Percentiles rank a stretch among this genome's conserved stretches.
These are phyloP conservation scores for Glarea lozoyensis DNA, from an alignment of 495 filamentous ascomycete species.

Conservation along the genomic window DNA sequence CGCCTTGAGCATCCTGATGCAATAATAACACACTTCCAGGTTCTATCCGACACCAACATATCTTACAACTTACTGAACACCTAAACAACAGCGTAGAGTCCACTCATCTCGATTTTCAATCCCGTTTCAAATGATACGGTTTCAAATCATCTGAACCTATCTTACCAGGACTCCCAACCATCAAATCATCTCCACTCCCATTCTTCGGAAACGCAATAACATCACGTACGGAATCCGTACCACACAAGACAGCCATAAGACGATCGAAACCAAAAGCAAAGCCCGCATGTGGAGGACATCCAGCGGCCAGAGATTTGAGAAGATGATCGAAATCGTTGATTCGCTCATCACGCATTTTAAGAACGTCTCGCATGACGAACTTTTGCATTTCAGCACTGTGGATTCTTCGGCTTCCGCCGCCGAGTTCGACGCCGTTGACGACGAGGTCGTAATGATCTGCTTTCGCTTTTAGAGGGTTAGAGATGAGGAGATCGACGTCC, in stretches of 20 bases:
- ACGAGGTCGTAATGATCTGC: constrained; percentile 94
- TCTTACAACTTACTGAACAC: no score
- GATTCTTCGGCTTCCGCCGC: constrained; percentile 87
- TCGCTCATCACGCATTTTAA: constrained; percentile 55
- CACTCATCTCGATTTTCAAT: background rate
- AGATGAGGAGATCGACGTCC: constrained; percentile 68
- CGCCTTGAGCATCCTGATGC: no score
- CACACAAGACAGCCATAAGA: constrained; percentile 70
- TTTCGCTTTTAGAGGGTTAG: constrained; percentile 58
- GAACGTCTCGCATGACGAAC: constrained; percentile 74
- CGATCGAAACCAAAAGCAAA: constrained; percentile 90
- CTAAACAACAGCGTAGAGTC: no score
- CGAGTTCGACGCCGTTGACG: constrained; percentile 89
- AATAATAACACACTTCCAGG: no score
- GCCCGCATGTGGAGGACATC: constrained; percentile 96
- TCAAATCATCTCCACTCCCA: constrained; percentile 73
- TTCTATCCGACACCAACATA: no score
- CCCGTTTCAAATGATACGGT: constrained; percentile 60
- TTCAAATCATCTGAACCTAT: constrained; percentile 55
- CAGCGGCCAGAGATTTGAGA: constrained; percentile 68
- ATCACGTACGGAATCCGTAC: constrained; percentile 69
- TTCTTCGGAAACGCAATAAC: constrained; percentile 96
- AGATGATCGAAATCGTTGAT: constrained; percentile 76
- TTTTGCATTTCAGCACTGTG: constrained; percentile 80
- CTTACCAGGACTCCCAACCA: constrained; percentile 64